Evolutionary conservation across 192 early-diverging fungal species (phyloP), one percentile per base, ranked within the genome.

Genomic region (Mortierella alpina): DNA sequence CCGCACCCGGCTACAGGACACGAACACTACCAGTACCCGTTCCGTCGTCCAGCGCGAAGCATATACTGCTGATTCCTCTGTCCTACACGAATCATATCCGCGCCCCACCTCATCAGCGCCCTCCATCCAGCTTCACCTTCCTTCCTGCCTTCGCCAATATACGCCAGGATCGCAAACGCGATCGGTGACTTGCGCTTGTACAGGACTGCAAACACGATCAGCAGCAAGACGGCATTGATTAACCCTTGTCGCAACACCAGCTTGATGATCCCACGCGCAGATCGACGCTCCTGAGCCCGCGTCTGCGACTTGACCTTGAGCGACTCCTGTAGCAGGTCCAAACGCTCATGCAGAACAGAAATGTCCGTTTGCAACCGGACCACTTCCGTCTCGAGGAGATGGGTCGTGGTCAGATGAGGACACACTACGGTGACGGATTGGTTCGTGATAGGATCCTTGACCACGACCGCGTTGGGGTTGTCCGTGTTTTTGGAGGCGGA

Each of bases 41-140:
- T 80, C 64, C 77, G 59, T n/a, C 70, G 54, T 18, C 77, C 77
- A 39, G 77, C 77, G n/a, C 65, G 42, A 9, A 72, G 59, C n/a
- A 80, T 13, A 13, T 61, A n/a, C 22, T 68, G 46, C 48, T 68
- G 64, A 18, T 72, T 72, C 39, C 70, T 61, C 51, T 72, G 64
- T 0, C 77, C 70, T 0, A 20, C 40, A n/a, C 77, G 50, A 0
- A 80, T 15, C 23, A 80, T 3, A 41, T 68, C 70, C 1, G 65
- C 66, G 8, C 23, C 14, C 77, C 77, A 80, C 47, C 77, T 67
- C 64, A 80, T 40, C 8, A 80, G 48, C 17, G 70, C 70, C 15
- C 77, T 55, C 77, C 77, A 80, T 2, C 77, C 66, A 3, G 70
- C 77, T 47, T 80, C 77, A 2, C 77, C 77, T 47, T 80, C 77